These are phyloP conservation scores for Sextonia rubra DNA, from an alignment of 164 flowering plant genomes.

Conservation along the genomic window DNA sequence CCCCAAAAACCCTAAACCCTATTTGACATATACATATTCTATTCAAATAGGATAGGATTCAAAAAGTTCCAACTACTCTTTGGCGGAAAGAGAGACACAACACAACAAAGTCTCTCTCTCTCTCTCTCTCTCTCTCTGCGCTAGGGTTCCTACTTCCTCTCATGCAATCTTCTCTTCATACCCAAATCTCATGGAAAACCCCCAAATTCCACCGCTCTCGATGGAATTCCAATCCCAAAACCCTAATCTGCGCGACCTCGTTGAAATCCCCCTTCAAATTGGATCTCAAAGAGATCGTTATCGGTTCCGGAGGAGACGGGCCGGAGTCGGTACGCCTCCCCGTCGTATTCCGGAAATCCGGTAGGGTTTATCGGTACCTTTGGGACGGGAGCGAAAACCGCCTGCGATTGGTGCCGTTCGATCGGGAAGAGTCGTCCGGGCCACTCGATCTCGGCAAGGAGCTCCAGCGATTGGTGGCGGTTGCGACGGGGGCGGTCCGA, in stretches of 20 bases:
- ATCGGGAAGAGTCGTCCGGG: conserved; percentile 15
- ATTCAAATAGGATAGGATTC: not conserved
- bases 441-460: conserved; percentile 22
- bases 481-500: conserved; percentile 30
- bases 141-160: not conserved
- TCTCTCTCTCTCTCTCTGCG: not conserved
- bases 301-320: conserved; percentile 8
- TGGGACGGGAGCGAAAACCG: conserved; percentile 59
- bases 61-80: not conserved
- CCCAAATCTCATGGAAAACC: not conserved
- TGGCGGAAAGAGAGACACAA: not conserved
- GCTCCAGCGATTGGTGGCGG: conserved; percentile 23
- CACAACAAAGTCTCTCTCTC: not conserved
- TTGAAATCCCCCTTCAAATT: conserved; percentile 7
- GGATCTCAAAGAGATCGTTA: conserved; percentile 18
- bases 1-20: conserved; percentile 1
- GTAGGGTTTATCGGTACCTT: conserved; percentile 44
- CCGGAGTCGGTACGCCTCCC: conserved; percentile 29
- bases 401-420: conserved; percentile 39
- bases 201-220: not conserved
- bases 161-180: conserved; percentile 8
- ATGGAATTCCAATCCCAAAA: not conserved
- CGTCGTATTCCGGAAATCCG: conserved; percentile 44
- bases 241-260: not conserved
- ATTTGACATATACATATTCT: not conserved